These are phyloP conservation scores for Globisporangium radiosum DNA, from an alignment of 352 stramenopile genomes.

Conservation along the genomic window DNA sequence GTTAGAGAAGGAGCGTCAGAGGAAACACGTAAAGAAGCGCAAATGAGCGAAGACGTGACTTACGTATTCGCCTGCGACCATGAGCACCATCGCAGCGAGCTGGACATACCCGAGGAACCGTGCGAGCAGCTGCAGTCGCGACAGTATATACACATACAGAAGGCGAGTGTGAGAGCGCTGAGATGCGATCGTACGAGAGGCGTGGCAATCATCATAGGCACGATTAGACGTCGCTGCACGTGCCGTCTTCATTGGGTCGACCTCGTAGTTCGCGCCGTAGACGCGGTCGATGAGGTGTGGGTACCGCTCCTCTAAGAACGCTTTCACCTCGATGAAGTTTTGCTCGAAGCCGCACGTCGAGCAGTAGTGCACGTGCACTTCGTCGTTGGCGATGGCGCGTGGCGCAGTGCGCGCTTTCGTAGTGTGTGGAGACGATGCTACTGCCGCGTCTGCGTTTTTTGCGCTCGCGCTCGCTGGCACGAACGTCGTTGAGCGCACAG, in stretches of 20 bases:
- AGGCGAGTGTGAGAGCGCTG: no score
- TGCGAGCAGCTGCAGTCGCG: constrained; percentile 25
- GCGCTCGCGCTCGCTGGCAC: background rate
- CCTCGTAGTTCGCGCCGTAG: constrained; percentile 52
- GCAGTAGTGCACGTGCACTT: constrained; percentile 60
- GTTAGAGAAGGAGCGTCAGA: background rate
- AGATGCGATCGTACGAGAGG: no score
- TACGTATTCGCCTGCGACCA: constrained; percentile 64
- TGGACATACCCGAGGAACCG: constrained; percentile 43
- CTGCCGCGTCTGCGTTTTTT: background rate
- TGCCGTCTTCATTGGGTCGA: constrained; percentile 43
- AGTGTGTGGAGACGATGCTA: constrained; percentile 12
- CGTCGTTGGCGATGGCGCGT: constrained; percentile 40
- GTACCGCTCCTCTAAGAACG: constrained; percentile 64
- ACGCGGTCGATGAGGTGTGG: constrained; percentile 64
- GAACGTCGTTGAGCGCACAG: constrained; percentile 2
- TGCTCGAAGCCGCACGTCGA: constrained; percentile 75
- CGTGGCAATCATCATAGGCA: no score
- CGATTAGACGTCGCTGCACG: background rate
- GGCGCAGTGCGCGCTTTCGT: constrained; percentile 5
- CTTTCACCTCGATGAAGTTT: constrained; percentile 70
- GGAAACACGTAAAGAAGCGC: background rate
- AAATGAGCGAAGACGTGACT: constrained; percentile 7
- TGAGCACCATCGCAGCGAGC: constrained; percentile 40
- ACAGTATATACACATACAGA: no score